Evolutionary conservation across 352 stramenopile species (phyloP).

Genomic region (Globisporangium cystogenes): DNA sequence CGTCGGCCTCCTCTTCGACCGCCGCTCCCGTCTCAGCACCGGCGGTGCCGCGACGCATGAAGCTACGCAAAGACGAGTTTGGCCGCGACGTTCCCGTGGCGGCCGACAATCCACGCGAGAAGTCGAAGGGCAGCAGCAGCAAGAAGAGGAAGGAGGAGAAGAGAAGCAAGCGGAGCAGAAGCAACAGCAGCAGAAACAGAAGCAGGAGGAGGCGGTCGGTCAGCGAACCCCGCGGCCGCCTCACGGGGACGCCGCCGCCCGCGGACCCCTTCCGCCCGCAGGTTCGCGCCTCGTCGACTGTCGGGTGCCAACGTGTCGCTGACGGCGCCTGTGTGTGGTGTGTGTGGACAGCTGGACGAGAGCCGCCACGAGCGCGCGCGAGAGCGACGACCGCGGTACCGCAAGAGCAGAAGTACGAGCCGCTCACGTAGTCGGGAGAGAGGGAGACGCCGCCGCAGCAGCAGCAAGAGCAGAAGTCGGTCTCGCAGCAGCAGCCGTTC

Average conservation of each 20-base stretch:
- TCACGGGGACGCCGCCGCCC: constrained; percentile 41
- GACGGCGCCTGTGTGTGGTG: background rate
- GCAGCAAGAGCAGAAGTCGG: constrained; percentile 12
- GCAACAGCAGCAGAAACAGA: constrained; percentile 8
- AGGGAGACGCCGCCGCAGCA: constrained; percentile 16
- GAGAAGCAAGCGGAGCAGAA: constrained; percentile 14
- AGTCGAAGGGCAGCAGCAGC: constrained; percentile 14
- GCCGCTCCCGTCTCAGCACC: background rate
- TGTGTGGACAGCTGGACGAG: constrained; percentile 37
- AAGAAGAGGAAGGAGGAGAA: constrained; percentile 21
- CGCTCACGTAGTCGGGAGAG: constrained; percentile 13
- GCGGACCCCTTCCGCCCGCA: constrained; percentile 58
- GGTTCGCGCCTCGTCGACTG: constrained; percentile 14
- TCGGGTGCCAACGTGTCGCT: background rate
- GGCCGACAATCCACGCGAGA: constrained; percentile 16
- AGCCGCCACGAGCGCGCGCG: constrained; percentile 11
- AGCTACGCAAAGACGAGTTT: constrained; percentile 72
- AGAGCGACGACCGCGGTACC: background rate
- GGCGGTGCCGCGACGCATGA: background rate
- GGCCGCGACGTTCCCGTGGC: constrained; percentile 46
- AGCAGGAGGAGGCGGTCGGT: constrained; percentile 12
- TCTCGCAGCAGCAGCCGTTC: constrained; percentile 10
- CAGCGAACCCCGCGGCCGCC: constrained; percentile 9
- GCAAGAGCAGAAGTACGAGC: constrained; percentile 16
- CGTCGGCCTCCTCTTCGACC: no score